These are phyloP conservation scores for Austroboletus eburneus DNA, from an alignment of 768 basidiomycete species.

Conservation along the genomic window DNA sequence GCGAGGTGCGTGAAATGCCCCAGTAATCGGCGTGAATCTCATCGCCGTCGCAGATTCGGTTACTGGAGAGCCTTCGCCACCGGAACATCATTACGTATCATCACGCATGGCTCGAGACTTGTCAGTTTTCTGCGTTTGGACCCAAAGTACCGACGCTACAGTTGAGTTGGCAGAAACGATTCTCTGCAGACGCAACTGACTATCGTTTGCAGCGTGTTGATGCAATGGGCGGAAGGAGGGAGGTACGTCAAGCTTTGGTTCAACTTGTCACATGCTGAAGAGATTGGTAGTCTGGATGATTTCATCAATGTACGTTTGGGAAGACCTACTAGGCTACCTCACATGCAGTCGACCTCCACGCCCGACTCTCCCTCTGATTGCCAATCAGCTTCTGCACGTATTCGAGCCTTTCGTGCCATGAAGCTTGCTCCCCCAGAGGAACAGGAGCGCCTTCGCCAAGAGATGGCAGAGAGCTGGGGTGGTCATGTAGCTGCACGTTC, in stretches of 20 bases:
- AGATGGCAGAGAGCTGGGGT: slow-evolving; percentile 37
- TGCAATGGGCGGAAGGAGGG: slow-evolving; percentile 94
- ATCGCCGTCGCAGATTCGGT: slow-evolving; percentile 52
- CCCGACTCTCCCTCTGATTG: slow-evolving; percentile 32
- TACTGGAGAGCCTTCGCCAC: slow-evolving; percentile 83
- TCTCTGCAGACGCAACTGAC: neutral
- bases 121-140: slow-evolving; percentile 84
- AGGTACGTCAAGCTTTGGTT: slow-evolving; percentile 34
- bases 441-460: slow-evolving; percentile 53
- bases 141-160: slow-evolving; percentile 85
- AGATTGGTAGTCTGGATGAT: slow-evolving; percentile 60
- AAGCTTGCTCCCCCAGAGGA: slow-evolving; percentile 64
- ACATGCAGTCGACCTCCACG: slow-evolving; percentile 34
- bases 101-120: slow-evolving; percentile 88
- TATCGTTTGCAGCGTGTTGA: slow-evolving; percentile 55
- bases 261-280: neutral
- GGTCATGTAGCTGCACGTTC: slow-evolving; percentile 22
- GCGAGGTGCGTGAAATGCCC: slow-evolving; percentile 48
- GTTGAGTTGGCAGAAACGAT: slow-evolving; percentile 39
- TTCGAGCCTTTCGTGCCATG: slow-evolving; percentile 69
- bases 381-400: slow-evolving; percentile 64
- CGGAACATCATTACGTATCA: slow-evolving; percentile 95
- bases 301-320: slow-evolving; percentile 80
- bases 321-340: slow-evolving; percentile 41
- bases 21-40: neutral